Evolutionary conservation across 331 rosid species (phyloP), one percentile per base, ranked within the genome.

Genomic region (Phaseolus coccineus): DNA sequence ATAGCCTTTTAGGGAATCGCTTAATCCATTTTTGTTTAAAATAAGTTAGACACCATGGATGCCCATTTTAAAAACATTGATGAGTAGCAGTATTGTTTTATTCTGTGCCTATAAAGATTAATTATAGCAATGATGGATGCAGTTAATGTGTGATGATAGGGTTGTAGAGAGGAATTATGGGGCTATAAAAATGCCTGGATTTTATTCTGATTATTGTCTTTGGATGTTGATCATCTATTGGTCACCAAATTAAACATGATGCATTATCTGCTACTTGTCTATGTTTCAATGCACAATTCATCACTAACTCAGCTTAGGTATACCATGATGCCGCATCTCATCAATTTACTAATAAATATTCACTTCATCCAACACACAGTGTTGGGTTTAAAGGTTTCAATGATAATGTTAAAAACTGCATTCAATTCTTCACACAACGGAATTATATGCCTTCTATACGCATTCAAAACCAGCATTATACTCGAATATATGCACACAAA

Each of bases 171-270:
- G 37, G 66, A 69, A 69, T 69, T 76, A 5, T 22, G 0, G 71
- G 13, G 74, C 59, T 76, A 76, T 69, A 59, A 82, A 74, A 69
- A 83, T 65, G 77, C 42, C 1, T 56, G 27, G 81, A 78, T 83
- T 56, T 65, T 57, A 75, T 83, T 73, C 80, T 51, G 80, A 83
- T 79, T 68, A 56, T 77, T 77, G 74, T 63, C 64, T 25, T 42
- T 55, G 1, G 44, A 44, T 48, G 87, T 79, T 57, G n/a, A 50
- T n/a, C 51, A 47, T 63, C 76, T 73, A 83, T 73, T 73, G 83
- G 86, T 46, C 47, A 44, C 16, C n/a, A 77, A 77, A 70, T 46
- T 46, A 27, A 62, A 69, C 72, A 37, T 11, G 5, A 46, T 46
- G 51, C 51, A 46, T 35, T 22, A 33, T 27, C 39, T 67, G 48